Percentiles rank a stretch among this genome's conserved stretches.
Evolutionary conservation across 1,284 basidiomycete genomes (phyloP).

Genomic region (Microbotryomycetes sp.): DNA sequence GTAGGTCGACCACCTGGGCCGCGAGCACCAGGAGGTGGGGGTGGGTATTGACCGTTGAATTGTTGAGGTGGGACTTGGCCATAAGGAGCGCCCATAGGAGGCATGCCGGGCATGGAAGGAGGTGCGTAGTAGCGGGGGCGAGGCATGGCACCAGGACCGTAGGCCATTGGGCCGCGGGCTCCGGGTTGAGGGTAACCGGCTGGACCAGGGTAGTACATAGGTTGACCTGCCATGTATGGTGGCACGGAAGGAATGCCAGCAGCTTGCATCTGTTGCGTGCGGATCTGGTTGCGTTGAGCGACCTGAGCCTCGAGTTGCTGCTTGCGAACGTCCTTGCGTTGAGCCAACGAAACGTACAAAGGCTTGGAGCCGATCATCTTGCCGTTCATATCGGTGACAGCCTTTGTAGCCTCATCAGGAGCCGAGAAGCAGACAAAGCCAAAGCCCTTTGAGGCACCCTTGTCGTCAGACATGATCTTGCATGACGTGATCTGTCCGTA

Average conservation of each 20-base stretch:
- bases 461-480: constrained; percentile 99
- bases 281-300: constrained; percentile 89
- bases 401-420: constrained; percentile 98
- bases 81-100: constrained; percentile 51
- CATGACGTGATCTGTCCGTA: constrained; percentile 96
- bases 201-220: constrained; percentile 79
- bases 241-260: constrained; percentile 37
- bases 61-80: constrained; percentile 39
- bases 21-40: constrained; percentile 51
- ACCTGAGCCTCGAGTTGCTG: constrained; percentile 99
- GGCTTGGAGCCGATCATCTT: constrained; percentile 99
- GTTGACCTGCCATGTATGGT: constrained; percentile 54
- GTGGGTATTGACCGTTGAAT: constrained; percentile 33
- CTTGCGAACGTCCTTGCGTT: constrained; percentile 95
- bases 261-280: constrained; percentile 67
- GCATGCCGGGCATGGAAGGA: constrained; percentile 68
- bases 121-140: constrained; percentile 74
- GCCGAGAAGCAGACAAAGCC: constrained; percentile 99
- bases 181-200: constrained; percentile 61
- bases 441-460: constrained; percentile 85
- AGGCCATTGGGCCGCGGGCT: constrained; percentile 32
- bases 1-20: constrained; percentile 49
- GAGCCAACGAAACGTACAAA: constrained; percentile 96
- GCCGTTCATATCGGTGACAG: constrained; percentile 99
- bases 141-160: constrained; percentile 43